A percentile compares a stretch with the other conserved stretches of the same genome.
Evolutionary conservation across 306 rosid species (phyloP).

Genomic region (Alnus glutinosa): DNA sequence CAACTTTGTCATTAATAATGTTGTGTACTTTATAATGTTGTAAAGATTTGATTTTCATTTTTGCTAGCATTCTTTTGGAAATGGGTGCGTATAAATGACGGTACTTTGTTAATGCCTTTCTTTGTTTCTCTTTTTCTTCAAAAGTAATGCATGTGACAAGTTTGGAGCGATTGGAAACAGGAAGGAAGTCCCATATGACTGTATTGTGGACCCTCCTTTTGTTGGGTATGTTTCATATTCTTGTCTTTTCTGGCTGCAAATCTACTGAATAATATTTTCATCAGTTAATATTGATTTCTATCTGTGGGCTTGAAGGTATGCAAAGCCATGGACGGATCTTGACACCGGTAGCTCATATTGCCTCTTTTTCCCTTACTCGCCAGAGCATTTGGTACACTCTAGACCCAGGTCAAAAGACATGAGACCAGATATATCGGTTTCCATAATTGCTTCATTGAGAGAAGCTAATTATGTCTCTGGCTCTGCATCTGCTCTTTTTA

Average conservation of each 20-base stretch:
- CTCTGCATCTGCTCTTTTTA: slow-evolving; percentile 77
- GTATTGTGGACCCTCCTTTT: slow-evolving; percentile 84
- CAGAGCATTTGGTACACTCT: slow-evolving; percentile 79
- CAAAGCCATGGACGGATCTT: slow-evolving; percentile 87
- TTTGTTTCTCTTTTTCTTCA: slow-evolving; percentile 25
- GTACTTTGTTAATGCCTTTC: slow-evolving; percentile 6
- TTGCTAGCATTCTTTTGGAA: neutral
- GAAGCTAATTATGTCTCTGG: slow-evolving; percentile 62
- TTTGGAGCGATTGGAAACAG: slow-evolving; percentile 45
- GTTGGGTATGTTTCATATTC: slow-evolving; percentile 63
- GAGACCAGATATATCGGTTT: slow-evolving; percentile 67
- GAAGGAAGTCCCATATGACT: slow-evolving; percentile 52
- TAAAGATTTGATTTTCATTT: neutral
- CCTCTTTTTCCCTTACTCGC: slow-evolving; percentile 86
- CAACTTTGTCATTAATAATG: neutral
- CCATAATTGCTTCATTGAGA: slow-evolving; percentile 62
- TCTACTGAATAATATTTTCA: slow-evolving; percentile 14
- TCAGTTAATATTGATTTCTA: slow-evolving; percentile 23
- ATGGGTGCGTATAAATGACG: slow-evolving; percentile 22
- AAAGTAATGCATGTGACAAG: slow-evolving; percentile 35
- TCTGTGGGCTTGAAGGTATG: slow-evolving; percentile 54
- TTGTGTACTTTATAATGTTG: no score
- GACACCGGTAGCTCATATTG: slow-evolving; percentile 69
- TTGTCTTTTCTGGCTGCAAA: slow-evolving; percentile 7
- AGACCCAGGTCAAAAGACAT: slow-evolving; percentile 68